Conservation (phyloP, 2,329 filamentous ascomycete genomes). For the Phaeomoniella chlamydospora region DNA sequence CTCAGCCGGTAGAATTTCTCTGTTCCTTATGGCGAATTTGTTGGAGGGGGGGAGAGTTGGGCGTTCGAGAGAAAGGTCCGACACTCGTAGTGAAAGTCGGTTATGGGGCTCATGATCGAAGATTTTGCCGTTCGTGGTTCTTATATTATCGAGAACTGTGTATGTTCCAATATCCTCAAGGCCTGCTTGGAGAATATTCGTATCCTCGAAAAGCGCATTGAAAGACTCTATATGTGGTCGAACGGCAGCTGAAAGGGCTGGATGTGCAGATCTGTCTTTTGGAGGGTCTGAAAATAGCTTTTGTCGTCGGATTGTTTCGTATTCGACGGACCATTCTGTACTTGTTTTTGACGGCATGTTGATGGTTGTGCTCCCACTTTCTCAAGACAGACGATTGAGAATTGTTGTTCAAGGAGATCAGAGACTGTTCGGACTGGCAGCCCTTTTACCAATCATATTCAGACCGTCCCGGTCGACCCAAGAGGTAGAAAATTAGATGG, state of each 20-base stretch:
- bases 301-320: slow-evolving; percentile 73
- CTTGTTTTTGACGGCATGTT: slow-evolving; percentile 45
- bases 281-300: slow-evolving; percentile 81
- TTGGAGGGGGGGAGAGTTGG: slow-evolving; percentile 66
- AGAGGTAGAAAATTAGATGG: too few species aligned
- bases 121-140: slow-evolving; percentile 15
- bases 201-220: slow-evolving; percentile 69
- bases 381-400: neutral
- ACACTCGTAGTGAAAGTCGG: slow-evolving; percentile 61
- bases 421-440: too few species aligned
- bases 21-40: slow-evolving; percentile 63
- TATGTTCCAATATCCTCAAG: slow-evolving; percentile 83
- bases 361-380: slow-evolving; percentile 3
- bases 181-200: slow-evolving; percentile 60
- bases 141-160: slow-evolving; percentile 60
- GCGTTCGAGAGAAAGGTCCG: slow-evolving; percentile 70
- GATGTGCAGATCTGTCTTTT: slow-evolving; percentile 75
- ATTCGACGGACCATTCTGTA: slow-evolving; percentile 71
- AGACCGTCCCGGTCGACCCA: too few species aligned
- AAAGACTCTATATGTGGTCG: slow-evolving; percentile 90
- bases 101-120: slow-evolving; percentile 40
- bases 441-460: too few species aligned
- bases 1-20: slow-evolving; percentile 81
- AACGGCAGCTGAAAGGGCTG: slow-evolving; percentile 70
- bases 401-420: too few species aligned